Base-by-base conservation (phyloP, 495 filamentous ascomycete genomes). In the Penicillium parvum region DNA sequence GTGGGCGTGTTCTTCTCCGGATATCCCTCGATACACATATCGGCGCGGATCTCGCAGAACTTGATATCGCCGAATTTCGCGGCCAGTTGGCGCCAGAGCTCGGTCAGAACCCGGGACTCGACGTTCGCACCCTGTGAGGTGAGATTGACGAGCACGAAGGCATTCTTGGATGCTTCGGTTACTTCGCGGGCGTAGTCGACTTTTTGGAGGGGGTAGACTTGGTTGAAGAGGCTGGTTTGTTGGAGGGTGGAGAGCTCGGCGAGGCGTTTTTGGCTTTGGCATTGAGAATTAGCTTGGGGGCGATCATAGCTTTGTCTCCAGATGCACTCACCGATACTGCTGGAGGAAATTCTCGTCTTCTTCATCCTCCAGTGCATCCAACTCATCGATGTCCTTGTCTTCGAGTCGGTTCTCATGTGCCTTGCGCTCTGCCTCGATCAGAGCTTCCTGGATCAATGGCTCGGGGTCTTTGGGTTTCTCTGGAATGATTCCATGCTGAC, bases 21-120 rank as follows among this genome's bases (percentile, higher is more conserved):
- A 61, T 97, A 99, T 15, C 85, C 85, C 66, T 97, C 92, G 55
- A 99, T 96, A 43, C 92, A 95, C 77, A 95, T 82, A 57, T 90
- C 83, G 2, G 81, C 92, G 51, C 82, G 75, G 32, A 99, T 97
- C 66, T 99, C 88, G 61, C 90, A 96, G 69, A 99, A 99, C 66
- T 99, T 99, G 58, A 97, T 65, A 44, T 99, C 90, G 20, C 88
- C 88, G 56, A 83, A 97, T 56, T 88, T 87, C 41, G 62, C 64
- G 11, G 92, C 92, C 45, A 90, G 69, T 56, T 86, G 77, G 15
- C 84, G 73, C 91, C 92, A 99, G n/a, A 96, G 70, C 55, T 92
- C 82, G 10, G 83, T 82, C 51, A 96, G 59, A 2, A 94, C 65
- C 22, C 84, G 77, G 2, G 88, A 94, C 66, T 96, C 88, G 23